phyloP scores from a whole-genome alignment of 345 rosid species.

The Odontarrhena argentea region DNA sequence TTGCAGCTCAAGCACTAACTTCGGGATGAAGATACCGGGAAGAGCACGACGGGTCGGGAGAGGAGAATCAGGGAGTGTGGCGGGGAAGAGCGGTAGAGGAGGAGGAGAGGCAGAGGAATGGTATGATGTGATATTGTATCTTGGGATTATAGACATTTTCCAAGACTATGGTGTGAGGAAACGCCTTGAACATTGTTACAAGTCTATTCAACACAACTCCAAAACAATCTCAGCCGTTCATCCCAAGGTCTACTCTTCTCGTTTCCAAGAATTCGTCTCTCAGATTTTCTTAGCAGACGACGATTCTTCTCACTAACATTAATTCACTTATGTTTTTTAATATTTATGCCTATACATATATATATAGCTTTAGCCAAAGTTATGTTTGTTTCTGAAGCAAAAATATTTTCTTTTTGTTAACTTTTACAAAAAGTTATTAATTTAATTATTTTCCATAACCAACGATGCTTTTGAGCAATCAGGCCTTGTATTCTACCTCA shows the following conservation, averaged over 20 bases:
- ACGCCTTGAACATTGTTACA: constrained; percentile 57
- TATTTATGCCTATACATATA: background rate
- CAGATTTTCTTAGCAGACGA: constrained; percentile 50
- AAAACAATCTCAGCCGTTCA: constrained; percentile 60
- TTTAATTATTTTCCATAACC: background rate
- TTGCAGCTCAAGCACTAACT: constrained; percentile 44
- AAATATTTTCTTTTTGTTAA: background rate
- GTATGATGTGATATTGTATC: constrained; percentile 49
- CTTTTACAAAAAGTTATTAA: background rate
- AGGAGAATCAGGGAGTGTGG: constrained; percentile 29
- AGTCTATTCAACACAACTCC: constrained; percentile 52
- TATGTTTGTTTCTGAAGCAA: constrained; percentile 26
- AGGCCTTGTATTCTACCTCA: too few relatives aligned
- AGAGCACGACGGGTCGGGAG: constrained; percentile 43
- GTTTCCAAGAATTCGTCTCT: constrained; percentile 51
- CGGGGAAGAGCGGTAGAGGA: constrained; percentile 23
- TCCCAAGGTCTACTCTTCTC: constrained; percentile 54
- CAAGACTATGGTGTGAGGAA: constrained; percentile 52
- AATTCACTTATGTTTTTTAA: background rate
- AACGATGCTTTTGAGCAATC: too few relatives aligned
- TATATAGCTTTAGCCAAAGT: constrained; percentile 19
- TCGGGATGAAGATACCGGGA: constrained; percentile 50
- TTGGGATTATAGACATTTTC: constrained; percentile 51
- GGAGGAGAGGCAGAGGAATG: constrained; percentile 36
- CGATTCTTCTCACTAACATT: constrained; percentile 18